Evolutionary conservation across 257 asterid species (phyloP).

Genomic region (Solanum habrochaites): DNA sequence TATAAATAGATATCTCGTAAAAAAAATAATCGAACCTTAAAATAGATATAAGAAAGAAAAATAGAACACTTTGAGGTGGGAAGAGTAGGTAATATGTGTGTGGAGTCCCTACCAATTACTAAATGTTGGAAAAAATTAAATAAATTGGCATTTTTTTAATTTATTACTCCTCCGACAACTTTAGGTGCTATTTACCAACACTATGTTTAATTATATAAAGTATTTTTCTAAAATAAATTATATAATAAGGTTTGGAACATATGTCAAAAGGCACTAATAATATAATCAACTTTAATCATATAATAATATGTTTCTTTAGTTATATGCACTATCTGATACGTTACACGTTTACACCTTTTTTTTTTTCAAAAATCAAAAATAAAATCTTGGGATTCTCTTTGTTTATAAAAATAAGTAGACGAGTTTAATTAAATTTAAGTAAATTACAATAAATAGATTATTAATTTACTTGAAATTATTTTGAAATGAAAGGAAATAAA

Average conservation of each 20-base stretch:
- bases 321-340: neutral
- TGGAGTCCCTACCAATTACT: neutral
- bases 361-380: neutral
- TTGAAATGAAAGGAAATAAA: too few relatives aligned
- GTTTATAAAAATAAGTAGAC: neutral
- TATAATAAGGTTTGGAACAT: neutral
- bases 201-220: neutral
- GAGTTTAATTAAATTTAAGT: rapidly evolving
- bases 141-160: neutral
- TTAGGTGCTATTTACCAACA: neutral
- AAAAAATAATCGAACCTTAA: neutral
- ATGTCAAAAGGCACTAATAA: neutral
- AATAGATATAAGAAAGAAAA: neutral
- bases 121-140: neutral
- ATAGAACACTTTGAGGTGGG: neutral
- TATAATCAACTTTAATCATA: neutral
- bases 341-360: neutral
- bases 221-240: neutral
- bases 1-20: too few relatives aligned
- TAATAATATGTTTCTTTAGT: neutral
- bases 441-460: neutral
- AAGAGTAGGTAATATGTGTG: neutral
- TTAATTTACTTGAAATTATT: neutral
- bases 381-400: neutral
- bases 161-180: neutral